These are phyloP conservation scores for Chaetomium fimeti DNA, from an alignment of 495 filamentous ascomycete species.

Conservation along the genomic window DNA sequence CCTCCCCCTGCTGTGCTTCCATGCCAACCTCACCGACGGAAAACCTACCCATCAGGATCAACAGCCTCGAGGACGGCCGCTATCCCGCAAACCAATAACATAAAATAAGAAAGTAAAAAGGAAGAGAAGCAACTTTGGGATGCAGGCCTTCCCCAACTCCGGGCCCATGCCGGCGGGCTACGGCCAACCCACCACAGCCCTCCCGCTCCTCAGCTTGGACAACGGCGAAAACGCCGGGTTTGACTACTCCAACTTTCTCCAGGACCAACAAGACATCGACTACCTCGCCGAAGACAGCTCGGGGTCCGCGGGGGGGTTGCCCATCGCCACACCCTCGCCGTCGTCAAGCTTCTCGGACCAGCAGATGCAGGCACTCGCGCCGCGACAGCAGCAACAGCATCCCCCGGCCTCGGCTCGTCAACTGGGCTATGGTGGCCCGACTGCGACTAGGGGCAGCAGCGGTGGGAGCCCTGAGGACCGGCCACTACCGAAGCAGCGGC, in stretches of 20 bases:
- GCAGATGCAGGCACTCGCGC: background rate
- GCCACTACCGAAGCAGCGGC: constrained; percentile 27
- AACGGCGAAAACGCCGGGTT: constrained; percentile 22
- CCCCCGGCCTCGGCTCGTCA: background rate
- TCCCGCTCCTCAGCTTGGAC: constrained; percentile 31
- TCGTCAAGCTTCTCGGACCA: constrained; percentile 8
- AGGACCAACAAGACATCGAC: constrained; percentile 32
- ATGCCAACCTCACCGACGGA: background rate
- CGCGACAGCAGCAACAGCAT: constrained; percentile 4
- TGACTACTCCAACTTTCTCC: constrained; percentile 36
- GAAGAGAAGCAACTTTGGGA: background rate
- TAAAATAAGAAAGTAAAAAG: too few relatives aligned
- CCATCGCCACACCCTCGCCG: constrained; percentile 16
- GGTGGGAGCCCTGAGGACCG: background rate
- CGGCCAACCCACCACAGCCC: constrained; percentile 22
- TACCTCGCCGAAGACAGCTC: constrained; percentile 38
- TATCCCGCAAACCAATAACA: background rate
- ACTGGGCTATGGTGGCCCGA: background rate
- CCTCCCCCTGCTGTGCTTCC: too few relatives aligned
- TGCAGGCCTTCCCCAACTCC: constrained; percentile 17
- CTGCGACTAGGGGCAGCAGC: background rate
- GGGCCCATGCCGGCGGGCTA: constrained; percentile 1
- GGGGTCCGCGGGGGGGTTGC: background rate
- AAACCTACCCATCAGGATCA: background rate
- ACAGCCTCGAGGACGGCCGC: background rate